Evolutionary conservation across 768 basidiomycete genomes (phyloP), one percentile per base, ranked within the genome.

Genomic region (Clavulina sp.): DNA sequence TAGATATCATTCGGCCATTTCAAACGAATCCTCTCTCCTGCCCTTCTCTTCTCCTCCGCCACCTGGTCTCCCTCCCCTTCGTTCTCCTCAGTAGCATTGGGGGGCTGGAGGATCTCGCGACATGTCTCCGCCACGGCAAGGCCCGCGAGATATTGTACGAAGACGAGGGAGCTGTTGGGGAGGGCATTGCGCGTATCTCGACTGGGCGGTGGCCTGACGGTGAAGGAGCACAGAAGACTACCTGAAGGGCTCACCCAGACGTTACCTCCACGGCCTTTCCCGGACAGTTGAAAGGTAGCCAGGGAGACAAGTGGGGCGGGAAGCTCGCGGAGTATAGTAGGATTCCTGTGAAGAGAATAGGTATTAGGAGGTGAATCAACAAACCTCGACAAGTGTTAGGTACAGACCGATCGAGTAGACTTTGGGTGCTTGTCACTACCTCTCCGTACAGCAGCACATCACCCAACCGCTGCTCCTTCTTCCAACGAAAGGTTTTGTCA

Each of bases 1-100:
- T 96, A 96, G 3, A 99, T 69, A 59, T 97, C 95, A 60, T 97
- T 97, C 19, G 93, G 95, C 95, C 95, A 97, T 64, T 96, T 97
- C 24, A 97, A 68, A 36, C 79, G 71, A 7, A 95, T 74, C 13
- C 70, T 69, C 2, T 75, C 66, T 9, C 76, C 79, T 48, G 67
- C 69, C 31, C 52, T 63, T n/a, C n/a, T n/a, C n/a, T n/a, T n/a
- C 9, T 38, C 34, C 24, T 16, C 13, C 13, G 43, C 16, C n/a
- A n/a, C n/a, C n/a, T n/a, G n/a, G n/a, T n/a, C n/a, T n/a, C n/a
- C 23, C 41, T 52, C n/a, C n/a, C n/a, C n/a, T n/a, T n/a, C n/a
- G n/a, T n/a, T n/a, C n/a, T n/a, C n/a, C n/a, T n/a, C n/a, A n/a
- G n/a, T n/a, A n/a, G n/a, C n/a, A n/a, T n/a, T n/a, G n/a, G n/a